Conservation (phyloP, 176 grass and related monocot species). For the Echinochloa phyllopogon region DNA sequence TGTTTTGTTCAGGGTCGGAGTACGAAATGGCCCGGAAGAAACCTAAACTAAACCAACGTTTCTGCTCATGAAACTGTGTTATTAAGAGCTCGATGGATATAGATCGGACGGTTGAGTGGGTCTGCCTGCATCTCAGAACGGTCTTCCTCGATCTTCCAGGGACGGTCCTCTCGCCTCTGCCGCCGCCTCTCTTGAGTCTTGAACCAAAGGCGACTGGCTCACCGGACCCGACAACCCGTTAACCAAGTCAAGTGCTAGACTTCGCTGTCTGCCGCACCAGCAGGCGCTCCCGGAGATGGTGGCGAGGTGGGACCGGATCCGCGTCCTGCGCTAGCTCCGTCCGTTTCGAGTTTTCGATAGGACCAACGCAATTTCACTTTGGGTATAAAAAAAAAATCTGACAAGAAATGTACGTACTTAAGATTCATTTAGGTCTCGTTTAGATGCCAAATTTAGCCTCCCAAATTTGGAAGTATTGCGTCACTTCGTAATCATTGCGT, state of each 20-base stretch:
- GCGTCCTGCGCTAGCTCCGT: conserved; percentile 29
- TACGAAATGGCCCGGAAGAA: background rate
- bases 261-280: background rate
- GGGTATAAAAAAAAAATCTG: background rate
- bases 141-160: too few relatives aligned
- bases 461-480: too few relatives aligned
- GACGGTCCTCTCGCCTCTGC: too few relatives aligned
- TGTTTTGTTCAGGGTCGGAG: background rate
- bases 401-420: background rate
- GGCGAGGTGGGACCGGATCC: conserved; percentile 36
- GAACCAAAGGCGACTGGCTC: background rate
- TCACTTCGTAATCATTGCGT: too few relatives aligned
- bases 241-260: background rate
- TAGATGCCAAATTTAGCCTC: too few relatives aligned
- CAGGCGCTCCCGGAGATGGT: background rate
- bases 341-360: background rate
- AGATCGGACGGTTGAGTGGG: background rate
- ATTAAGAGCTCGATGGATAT: background rate
- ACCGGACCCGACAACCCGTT: background rate
- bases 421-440: background rate
- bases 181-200: too few relatives aligned
- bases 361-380: background rate
- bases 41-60: background rate
- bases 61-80: background rate
- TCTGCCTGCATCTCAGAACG: background rate